A percentile compares a stretch with the other conserved stretches of the same genome.
phyloP scores from a whole-genome alignment of 73 alveolate species.

The Diophrys appendiculata region DNA sequence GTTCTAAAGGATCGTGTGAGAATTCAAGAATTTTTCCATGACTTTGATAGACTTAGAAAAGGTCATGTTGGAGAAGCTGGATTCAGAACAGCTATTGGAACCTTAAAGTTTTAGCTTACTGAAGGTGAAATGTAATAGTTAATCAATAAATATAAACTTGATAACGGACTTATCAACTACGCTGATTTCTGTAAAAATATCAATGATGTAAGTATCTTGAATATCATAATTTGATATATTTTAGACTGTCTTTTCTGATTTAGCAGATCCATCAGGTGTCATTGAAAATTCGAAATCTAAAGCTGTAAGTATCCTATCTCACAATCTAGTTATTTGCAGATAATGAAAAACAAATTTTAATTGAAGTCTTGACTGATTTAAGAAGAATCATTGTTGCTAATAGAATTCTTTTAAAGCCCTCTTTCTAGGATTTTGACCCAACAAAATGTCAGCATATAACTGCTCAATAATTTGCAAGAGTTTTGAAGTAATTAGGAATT shows the following conservation, averaged over 20 bases:
- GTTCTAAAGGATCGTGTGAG: slow-evolving; percentile 81
- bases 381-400: slow-evolving; percentile 61
- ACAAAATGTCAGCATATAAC: slow-evolving; percentile 85
- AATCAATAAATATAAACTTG: slow-evolving; percentile 64
- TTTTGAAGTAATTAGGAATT: slow-evolving; percentile 65
- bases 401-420: slow-evolving; percentile 78
- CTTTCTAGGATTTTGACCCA: slow-evolving; percentile 83
- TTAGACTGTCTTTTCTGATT: slow-evolving; percentile 57
- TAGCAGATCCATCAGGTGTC: slow-evolving; percentile 40
- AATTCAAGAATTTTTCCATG: slow-evolving; percentile 83
- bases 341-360: slow-evolving; percentile 55
- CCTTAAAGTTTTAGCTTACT: slow-evolving; percentile 77
- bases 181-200: slow-evolving; percentile 71
- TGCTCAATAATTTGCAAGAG: slow-evolving; percentile 81
- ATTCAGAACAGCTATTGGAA: slow-evolving; percentile 62
- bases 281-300: slow-evolving; percentile 57
- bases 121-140: slow-evolving; percentile 79
- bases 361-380: slow-evolving; percentile 51
- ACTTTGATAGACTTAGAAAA: slow-evolving; percentile 92
- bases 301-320: slow-evolving; percentile 36
- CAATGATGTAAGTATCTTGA: too few species aligned
- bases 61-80: slow-evolving; percentile 90
- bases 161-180: slow-evolving; percentile 73
- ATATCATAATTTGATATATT: too few species aligned
- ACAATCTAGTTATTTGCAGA: slow-evolving; percentile 52